Evolutionary conservation across 1,139 yeast species (phyloP), one percentile per base, ranked within the genome.

Genomic region (Spathaspora sp.): DNA sequence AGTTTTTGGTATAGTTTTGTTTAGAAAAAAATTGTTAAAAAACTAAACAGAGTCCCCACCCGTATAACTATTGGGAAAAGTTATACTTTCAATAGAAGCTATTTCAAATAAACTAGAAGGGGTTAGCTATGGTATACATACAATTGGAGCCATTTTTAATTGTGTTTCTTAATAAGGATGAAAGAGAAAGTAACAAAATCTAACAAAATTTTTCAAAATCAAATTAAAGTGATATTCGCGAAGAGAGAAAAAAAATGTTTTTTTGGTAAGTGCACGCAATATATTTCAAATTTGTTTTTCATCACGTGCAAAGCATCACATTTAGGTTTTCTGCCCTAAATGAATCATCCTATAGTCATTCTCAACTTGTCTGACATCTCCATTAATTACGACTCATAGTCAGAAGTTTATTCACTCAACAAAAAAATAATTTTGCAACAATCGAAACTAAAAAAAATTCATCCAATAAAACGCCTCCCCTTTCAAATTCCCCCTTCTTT

Each of bases 61-160:
- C 40, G 43, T 24, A 42, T 25, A 45, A 42, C 45, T 42, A 17
- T 20, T 34, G 48, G 47, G 43, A 43, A 45, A 45, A 45, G 48
- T 42, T 43, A 42, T 45, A 45, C 47, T 45, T 39, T 36, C 34
- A 41, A 41, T 18, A 25, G n/a, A 34, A 23, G 4, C 31, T 20
- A 38, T 20, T 39, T 37, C 34, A 18, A 24, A 38, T 26, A 16
- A 7, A 33, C 34, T 44, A 39, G 36, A 38, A 27, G 38, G 11
- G 25, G 42, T 44, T 41, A 40, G 43, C 34, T 13, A 2, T 38
- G 15, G 33, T 24, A 69, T 71, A 86, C 93, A 71, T 86, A 86
- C 93, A 72, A 84, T 84, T 83, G 95, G 95, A 81, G 95, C 95
- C 95, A 86, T 86, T 80, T n/a, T 66, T 79, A 56, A 45, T 45